A percentile compares a stretch with the other conserved stretches of the same genome.
phyloP scores from a whole-genome alignment of 495 filamentous ascomycete species.

The Neurospora discreta region DNA sequence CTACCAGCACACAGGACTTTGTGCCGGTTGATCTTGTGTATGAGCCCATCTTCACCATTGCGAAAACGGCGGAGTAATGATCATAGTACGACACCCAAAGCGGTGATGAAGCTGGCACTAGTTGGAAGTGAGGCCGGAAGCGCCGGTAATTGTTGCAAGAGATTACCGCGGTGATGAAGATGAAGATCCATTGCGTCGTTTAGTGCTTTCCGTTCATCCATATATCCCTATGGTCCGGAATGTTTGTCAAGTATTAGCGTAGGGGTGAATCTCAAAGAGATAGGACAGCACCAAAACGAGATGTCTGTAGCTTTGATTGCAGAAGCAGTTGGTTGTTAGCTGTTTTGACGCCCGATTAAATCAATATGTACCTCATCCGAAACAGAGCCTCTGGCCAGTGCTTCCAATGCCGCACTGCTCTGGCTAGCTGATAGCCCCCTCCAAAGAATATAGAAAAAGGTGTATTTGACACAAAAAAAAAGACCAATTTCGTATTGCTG shows the following conservation, averaged over 20 bases:
- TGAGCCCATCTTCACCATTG: background rate
- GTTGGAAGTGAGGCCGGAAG: background rate
- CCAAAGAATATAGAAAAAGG: conserved; percentile 1
- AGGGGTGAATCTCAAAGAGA: background rate
- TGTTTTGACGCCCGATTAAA: background rate
- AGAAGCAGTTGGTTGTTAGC: background rate
- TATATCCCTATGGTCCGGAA: background rate
- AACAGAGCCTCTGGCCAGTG: background rate
- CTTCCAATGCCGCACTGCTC: background rate
- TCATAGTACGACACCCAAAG: background rate
- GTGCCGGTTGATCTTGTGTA: background rate
- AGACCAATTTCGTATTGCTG: conserved; percentile 15
- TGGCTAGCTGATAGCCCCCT: background rate
- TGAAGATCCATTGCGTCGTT: background rate
- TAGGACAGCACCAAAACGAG: background rate
- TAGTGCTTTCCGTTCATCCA: background rate
- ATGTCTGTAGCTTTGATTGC: background rate
- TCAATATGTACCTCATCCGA: background rate
- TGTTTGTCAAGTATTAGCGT: background rate
- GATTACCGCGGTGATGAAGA: background rate
- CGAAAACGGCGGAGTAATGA: background rate
- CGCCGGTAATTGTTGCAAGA: background rate
- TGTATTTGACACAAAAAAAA: conserved; percentile 3
- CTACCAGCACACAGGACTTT: background rate
- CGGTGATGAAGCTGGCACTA: background rate